Conservation (phyloP, 2,329 filamentous ascomycete species). For the Huntiella moniliformis region DNA sequence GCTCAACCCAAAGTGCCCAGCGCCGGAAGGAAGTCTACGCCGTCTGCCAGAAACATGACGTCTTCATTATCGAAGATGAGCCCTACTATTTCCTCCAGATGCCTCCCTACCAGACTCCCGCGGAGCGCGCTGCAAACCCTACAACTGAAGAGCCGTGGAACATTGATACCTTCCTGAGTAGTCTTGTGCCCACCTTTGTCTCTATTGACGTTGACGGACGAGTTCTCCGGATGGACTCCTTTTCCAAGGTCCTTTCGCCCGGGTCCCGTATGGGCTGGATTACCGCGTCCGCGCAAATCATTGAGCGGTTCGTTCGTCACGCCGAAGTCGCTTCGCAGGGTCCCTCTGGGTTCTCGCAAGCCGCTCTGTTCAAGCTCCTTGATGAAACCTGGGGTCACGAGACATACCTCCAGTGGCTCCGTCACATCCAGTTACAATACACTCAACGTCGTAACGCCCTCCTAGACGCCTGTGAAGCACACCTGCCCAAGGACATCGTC, state of each 20-base stretch:
- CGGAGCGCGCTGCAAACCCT: conserved; percentile 35
- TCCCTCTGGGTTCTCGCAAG: conserved; percentile 67
- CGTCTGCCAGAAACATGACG: conserved; percentile 64
- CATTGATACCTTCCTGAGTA: conserved; percentile 54
- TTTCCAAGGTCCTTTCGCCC: conserved; percentile 78
- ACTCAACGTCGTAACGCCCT: conserved; percentile 61
- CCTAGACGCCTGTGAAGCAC: conserved; percentile 59
- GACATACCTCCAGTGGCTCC: conserved; percentile 79
- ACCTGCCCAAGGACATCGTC: conserved; percentile 55
- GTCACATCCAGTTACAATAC: conserved; percentile 64
- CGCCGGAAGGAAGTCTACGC: conserved; percentile 56
- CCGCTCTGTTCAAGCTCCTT: conserved; percentile 70
- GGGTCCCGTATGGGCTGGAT: conserved; percentile 76
- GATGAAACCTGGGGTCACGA: conserved; percentile 89
- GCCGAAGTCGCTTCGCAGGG: conserved; percentile 73
- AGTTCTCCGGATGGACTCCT: conserved; percentile 78
- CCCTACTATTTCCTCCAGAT: conserved; percentile 91
- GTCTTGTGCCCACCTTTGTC: conserved; percentile 39
- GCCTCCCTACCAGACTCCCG: conserved; percentile 51
- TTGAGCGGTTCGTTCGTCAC: conserved; percentile 67
- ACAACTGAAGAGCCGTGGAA: conserved; percentile 30
- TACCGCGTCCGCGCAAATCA: conserved; percentile 66
- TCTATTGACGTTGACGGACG: conserved; percentile 73
- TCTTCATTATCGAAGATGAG: conserved; percentile 81
- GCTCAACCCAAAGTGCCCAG: conserved; percentile 54